phyloP scores from a whole-genome alignment of 208 protist genomes.

The Lotmaria passim region DNA sequence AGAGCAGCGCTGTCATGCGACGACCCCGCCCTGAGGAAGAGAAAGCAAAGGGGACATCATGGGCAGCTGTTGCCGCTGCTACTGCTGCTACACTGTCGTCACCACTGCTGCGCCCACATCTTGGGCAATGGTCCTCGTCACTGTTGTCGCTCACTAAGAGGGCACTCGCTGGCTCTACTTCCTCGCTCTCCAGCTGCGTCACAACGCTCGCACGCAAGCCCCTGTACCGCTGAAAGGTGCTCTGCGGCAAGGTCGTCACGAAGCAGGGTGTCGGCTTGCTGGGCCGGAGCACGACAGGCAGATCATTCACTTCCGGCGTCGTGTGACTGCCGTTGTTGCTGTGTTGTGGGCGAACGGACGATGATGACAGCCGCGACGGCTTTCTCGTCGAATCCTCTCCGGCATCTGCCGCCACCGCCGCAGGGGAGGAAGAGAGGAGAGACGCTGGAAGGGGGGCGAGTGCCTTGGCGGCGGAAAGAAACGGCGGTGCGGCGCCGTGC shows the following conservation, averaged over 20 bases:
- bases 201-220: conserved; percentile 22
- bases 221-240: conserved; percentile 27
- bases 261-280: conserved; percentile 32
- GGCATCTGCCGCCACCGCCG: too few relatives aligned
- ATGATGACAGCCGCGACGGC: neutral
- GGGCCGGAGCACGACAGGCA: conserved; percentile 5
- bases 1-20: conserved; percentile 24
- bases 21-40: neutral
- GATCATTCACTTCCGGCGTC: neutral
- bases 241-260: conserved; percentile 29
- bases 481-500: conserved; percentile 21
- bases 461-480: conserved; percentile 23
- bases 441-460: conserved; percentile 9
- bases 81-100: neutral
- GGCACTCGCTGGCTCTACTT: neutral
- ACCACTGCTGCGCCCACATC: neutral
- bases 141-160: neutral
- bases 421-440: neutral
- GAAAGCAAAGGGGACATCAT: too few relatives aligned
- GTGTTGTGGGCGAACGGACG: neutral
- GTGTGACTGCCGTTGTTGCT: neutral
- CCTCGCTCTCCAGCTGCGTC: conserved; percentile 20
- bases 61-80: too few relatives aligned
- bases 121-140: neutral
- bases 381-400: neutral